phyloP scores from a whole-genome alignment of 202 grass and related monocot species.

The Zizania palustris region DNA sequence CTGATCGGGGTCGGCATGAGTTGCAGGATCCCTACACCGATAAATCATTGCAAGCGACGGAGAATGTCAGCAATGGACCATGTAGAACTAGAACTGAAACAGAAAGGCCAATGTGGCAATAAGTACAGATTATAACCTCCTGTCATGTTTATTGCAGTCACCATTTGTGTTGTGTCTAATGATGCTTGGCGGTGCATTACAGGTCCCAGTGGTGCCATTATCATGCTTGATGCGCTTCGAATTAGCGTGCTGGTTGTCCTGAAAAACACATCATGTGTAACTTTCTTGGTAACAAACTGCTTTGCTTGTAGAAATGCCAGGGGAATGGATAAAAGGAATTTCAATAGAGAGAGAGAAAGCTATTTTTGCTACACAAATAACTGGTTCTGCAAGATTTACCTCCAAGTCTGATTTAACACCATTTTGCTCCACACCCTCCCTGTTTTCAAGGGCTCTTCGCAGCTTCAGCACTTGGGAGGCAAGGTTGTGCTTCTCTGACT shows the following conservation, averaged over 20 bases:
- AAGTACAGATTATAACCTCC: conserved; percentile 34
- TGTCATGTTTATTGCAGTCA: conserved; percentile 39
- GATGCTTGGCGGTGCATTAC: no score
- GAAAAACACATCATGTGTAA: conserved; percentile 41
- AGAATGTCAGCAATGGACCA: background rate
- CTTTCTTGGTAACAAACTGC: conserved; percentile 35
- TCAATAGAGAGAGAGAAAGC: background rate
- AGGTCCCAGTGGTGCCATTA: background rate
- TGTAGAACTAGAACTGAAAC: background rate
- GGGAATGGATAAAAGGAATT: conserved; percentile 4
- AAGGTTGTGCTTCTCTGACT: conserved; percentile 67
- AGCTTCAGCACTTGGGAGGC: conserved; percentile 56
- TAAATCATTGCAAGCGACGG: background rate
- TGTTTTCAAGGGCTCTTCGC: conserved; percentile 48
- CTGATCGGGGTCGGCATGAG: background rate
- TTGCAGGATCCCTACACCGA: conserved; percentile 10
- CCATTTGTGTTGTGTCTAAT: conserved; percentile 17
- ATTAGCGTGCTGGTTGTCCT: conserved; percentile 50
- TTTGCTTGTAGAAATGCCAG: background rate
- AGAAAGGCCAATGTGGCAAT: background rate
- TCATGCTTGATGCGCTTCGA: conserved; percentile 49
- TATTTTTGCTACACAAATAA: conserved; percentile 2
- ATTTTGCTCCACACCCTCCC: conserved; percentile 36
- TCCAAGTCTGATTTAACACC: conserved; percentile 35
- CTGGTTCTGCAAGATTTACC: conserved; percentile 32